These are phyloP conservation scores for Mycena chlorophos DNA, from an alignment of 768 basidiomycete genomes.

Conservation along the genomic window DNA sequence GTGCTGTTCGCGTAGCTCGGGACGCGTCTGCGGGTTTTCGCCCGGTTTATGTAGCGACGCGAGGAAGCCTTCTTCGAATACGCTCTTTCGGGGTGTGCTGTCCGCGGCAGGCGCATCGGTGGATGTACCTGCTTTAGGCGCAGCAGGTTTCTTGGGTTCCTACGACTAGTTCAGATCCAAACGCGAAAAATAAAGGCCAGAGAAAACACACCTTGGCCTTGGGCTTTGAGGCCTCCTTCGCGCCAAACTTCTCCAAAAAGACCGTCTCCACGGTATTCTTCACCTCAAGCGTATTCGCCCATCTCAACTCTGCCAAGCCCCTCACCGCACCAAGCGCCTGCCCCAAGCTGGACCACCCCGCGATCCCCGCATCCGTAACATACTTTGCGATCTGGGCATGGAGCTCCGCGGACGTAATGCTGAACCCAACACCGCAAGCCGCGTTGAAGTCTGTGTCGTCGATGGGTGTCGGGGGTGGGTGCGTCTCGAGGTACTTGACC, in stretches of 20 bases:
- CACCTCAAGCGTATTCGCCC: conserved; percentile 82
- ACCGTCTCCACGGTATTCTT: conserved; percentile 77
- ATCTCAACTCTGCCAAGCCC: conserved; percentile 61
- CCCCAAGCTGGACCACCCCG: conserved; percentile 79
- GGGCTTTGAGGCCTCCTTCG: conserved; percentile 63
- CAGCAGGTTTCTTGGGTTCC: conserved; percentile 49
- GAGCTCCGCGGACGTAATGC: conserved; percentile 69
- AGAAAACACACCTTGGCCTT: conserved; percentile 58
- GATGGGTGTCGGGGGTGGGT: conserved; percentile 59
- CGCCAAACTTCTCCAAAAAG: conserved; percentile 69
- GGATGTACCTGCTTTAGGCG: conserved; percentile 32
- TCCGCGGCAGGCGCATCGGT: conserved; percentile 36
- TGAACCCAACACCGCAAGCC: conserved; percentile 86
- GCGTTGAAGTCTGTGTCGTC: conserved; percentile 71
- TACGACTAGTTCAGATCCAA: conserved; percentile 21
- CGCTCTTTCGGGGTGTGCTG: conserved; percentile 51
- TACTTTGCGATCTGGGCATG: conserved; percentile 54
- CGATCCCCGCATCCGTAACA: conserved; percentile 50
- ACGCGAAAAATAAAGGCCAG: not conserved
- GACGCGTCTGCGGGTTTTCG: conserved; percentile 84
- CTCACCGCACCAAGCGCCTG: conserved; percentile 65
- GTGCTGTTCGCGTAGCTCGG: conserved; percentile 78
- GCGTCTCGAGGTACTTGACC: conserved; percentile 67
- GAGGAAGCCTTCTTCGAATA: conserved; percentile 95
- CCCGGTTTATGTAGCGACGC: conserved; percentile 91